These are phyloP conservation scores for Plantago coronopus DNA, from an alignment of 305 asterid species.

Conservation along the genomic window DNA sequence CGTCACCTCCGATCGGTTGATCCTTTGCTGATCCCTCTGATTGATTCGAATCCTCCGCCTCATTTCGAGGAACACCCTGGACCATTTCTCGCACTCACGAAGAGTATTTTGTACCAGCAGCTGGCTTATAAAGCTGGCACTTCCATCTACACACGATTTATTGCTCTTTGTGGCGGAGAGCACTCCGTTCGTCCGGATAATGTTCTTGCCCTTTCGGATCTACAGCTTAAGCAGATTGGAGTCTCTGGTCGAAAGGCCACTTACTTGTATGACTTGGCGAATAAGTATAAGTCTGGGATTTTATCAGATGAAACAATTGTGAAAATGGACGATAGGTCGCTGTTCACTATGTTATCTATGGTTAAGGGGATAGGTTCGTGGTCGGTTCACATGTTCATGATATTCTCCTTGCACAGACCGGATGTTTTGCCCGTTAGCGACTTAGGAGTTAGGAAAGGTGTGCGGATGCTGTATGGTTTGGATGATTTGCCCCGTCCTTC, in stretches of 20 bases:
- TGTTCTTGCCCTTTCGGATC: slow-evolving; percentile 64
- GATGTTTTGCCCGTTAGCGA: slow-evolving; percentile 96
- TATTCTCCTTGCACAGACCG: slow-evolving; percentile 83
- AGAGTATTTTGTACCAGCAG: slow-evolving; percentile 85
- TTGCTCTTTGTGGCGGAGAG: slow-evolving; percentile 78
- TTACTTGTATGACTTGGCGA: slow-evolving; percentile 74
- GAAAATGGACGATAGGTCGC: slow-evolving; percentile 87
- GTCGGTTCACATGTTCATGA: slow-evolving; percentile 99
- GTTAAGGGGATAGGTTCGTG: slow-evolving; percentile 98
- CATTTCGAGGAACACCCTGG: slow-evolving; percentile 54
- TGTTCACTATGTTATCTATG: slow-evolving; percentile 90
- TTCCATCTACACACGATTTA: slow-evolving; percentile 70
- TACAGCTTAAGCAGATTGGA: slow-evolving; percentile 87
- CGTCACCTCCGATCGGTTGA: slow-evolving; percentile 63
- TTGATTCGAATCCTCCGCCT: slow-evolving; percentile 60
- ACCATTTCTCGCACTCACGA: slow-evolving; percentile 74
- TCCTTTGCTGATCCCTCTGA: slow-evolving; percentile 56
- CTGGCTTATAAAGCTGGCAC: slow-evolving; percentile 87
- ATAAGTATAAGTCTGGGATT: slow-evolving; percentile 76
- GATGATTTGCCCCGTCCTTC: slow-evolving; percentile 91
- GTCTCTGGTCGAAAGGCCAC: slow-evolving; percentile 89
- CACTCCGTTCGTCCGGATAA: slow-evolving; percentile 57
- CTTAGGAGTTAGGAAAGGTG: slow-evolving; percentile 95
- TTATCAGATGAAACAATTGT: slow-evolving; percentile 74
- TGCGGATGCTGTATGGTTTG: slow-evolving; percentile 67